A percentile compares a stretch with the other conserved stretches of the same genome.
Evolutionary conservation across 352 stramenopile species (phyloP).

Genomic region (Globisporangium viniferum): DNA sequence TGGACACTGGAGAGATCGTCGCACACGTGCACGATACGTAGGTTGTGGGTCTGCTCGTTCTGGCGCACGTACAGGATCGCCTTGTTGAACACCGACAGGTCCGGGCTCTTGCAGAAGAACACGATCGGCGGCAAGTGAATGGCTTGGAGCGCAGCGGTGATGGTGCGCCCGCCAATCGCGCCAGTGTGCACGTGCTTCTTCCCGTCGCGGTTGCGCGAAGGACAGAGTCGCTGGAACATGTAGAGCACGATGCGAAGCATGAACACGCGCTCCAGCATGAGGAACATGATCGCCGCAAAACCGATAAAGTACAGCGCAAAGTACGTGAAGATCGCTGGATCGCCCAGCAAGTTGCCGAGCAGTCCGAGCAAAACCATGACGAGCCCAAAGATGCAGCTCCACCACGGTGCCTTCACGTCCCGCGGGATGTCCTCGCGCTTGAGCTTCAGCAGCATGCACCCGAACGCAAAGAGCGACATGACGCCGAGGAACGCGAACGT

Average conservation of each 20-base stretch:
- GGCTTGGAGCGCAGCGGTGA: conserved; percentile 48
- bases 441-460: conserved; percentile 82
- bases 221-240: conserved; percentile 57
- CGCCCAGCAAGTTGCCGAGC: conserved; percentile 10
- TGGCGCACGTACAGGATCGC: conserved; percentile 91
- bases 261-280: conserved; percentile 80
- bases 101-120: conserved; percentile 89
- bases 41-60: conserved; percentile 91
- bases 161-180: conserved; percentile 63
- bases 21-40: conserved; percentile 88
- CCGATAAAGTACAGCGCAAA: conserved; percentile 78
- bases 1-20: conserved; percentile 27
- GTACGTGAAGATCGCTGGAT: conserved; percentile 73
- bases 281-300: conserved; percentile 67
- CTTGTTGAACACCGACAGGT: conserved; percentile 92
- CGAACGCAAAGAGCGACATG: conserved; percentile 79
- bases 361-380: conserved; percentile 23
- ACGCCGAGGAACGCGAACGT: conserved; percentile 81
- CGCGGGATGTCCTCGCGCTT: conserved; percentile 76
- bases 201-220: conserved; percentile 29
- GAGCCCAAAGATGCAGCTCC: conserved; percentile 18
- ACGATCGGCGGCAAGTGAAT: conserved; percentile 86
- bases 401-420: conserved; percentile 41
- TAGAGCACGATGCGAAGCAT: conserved; percentile 73
- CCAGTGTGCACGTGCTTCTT: conserved; percentile 47